Percentiles rank a stretch among this genome's conserved stretches.
Conservation (phyloP, 192 early-diverging fungal species). For the Coemansia biformis region DNA sequence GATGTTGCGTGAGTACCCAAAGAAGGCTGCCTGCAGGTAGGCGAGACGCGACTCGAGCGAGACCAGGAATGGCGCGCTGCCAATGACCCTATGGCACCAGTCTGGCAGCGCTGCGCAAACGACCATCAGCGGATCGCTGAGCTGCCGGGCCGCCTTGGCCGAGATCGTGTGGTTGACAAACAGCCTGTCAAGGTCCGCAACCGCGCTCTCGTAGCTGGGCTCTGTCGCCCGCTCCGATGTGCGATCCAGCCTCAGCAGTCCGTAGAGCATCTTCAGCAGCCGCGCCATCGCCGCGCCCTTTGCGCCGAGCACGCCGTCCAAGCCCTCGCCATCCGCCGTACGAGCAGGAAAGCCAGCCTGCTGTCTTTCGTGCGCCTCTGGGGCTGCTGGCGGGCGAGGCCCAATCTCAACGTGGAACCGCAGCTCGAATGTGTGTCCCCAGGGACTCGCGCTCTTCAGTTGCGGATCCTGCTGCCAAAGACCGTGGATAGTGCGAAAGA, state of each 20-base stretch:
- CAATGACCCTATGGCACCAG: constrained; percentile 67
- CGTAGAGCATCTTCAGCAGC: constrained; percentile 11
- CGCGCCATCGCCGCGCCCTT: constrained; percentile 10
- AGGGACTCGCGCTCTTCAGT: constrained; percentile 11
- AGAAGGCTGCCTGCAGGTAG: constrained; percentile 76
- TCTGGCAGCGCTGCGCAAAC: constrained; percentile 70
- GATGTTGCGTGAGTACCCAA: constrained; percentile 82
- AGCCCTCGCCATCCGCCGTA: background rate
- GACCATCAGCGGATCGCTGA: constrained; percentile 86
- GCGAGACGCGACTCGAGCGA: constrained; percentile 74
- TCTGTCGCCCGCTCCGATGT: background rate
- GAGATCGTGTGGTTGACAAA: constrained; percentile 80
- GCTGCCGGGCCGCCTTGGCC: constrained; percentile 78
- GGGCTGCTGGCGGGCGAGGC: background rate
- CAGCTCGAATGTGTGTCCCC: constrained; percentile 22
- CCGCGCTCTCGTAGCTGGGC: background rate
- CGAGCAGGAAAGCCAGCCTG: background rate
- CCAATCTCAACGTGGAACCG: constrained; percentile 22
- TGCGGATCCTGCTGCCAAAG: constrained; percentile 14
- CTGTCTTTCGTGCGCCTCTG: too few relatives aligned
- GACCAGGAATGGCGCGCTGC: constrained; percentile 69
- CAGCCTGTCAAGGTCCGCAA: background rate
- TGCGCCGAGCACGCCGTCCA: constrained; percentile 4
- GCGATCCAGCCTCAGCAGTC: background rate
- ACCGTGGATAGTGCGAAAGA: constrained; percentile 13